These are phyloP conservation scores for Pisolithus tinctorius DNA, from an alignment of 768 basidiomycete genomes.

Conservation along the genomic window DNA sequence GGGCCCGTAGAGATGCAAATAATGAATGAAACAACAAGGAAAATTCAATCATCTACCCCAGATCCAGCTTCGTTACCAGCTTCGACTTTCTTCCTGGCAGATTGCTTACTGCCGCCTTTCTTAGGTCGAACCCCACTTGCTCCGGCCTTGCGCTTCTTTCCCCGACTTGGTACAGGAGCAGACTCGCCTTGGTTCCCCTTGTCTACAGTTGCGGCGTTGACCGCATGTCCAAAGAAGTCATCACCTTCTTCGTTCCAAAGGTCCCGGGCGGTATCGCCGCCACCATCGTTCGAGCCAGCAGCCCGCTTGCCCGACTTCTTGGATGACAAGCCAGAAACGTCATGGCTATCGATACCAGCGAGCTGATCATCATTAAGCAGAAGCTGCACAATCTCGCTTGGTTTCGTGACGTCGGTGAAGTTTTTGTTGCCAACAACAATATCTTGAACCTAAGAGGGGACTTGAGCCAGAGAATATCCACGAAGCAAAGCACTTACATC, in stretches of 20 bases:
- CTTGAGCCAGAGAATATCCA: neutral
- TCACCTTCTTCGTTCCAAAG: conserved; percentile 86
- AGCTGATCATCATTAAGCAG: conserved; percentile 93
- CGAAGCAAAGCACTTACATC: conserved; percentile 49
- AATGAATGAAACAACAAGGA: conserved; percentile 8
- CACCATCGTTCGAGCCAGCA: conserved; percentile 25
- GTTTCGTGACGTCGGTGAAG: conserved; percentile 87
- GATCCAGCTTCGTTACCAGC: conserved; percentile 17
- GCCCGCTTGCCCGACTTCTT: conserved; percentile 31
- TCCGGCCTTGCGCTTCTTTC: conserved; percentile 30
- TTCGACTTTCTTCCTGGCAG: conserved; percentile 26
- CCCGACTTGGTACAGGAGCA: conserved; percentile 17
- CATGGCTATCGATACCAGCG: conserved; percentile 54
- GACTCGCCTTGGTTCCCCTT: conserved; percentile 26
- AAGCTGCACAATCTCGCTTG: conserved; percentile 93
- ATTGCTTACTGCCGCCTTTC: conserved; percentile 26
- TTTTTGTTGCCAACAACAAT: conserved; percentile 98
- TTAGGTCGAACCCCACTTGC: conserved; percentile 16
- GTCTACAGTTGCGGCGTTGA: conserved; percentile 15
- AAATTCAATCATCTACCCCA: conserved; percentile 23
- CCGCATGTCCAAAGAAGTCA: conserved; percentile 71
- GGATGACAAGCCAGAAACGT: conserved; percentile 29
- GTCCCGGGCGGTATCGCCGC: conserved; percentile 44
- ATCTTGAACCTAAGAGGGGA: conserved; percentile 76
- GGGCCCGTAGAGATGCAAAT: conserved; percentile 6